These are phyloP conservation scores for Oryza glaberrima DNA, from an alignment of 176 grass and related monocot genomes.

Conservation along the genomic window DNA sequence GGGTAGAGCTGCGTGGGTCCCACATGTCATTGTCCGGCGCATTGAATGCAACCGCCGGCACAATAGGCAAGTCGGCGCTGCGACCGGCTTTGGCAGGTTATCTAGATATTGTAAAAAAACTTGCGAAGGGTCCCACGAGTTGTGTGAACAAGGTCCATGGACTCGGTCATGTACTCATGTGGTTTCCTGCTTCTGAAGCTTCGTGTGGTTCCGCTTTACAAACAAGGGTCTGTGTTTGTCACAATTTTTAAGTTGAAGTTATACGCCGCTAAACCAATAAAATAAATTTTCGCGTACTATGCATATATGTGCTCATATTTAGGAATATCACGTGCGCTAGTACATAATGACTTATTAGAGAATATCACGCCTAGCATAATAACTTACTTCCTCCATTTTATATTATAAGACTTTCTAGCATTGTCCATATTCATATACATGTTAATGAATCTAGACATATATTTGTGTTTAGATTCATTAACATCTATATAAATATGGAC, in stretches of 20 bases:
- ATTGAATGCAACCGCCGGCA: background rate
- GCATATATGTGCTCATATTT: too few species aligned
- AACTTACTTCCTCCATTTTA: too few species aligned
- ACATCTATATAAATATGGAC: too few species aligned
- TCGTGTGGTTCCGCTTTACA: background rate
- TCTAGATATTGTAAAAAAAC: constrained; percentile 4
- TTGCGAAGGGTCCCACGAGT: background rate
- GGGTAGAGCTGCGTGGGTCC: accelerated
- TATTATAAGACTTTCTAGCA: too few species aligned
- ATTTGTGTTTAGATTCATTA: too few species aligned
- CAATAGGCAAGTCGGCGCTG: constrained; percentile 1
- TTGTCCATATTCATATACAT: too few species aligned
- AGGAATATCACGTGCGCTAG: too few species aligned
- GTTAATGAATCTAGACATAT: too few species aligned
- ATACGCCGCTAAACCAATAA: too few species aligned
- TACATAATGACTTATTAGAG: too few species aligned
- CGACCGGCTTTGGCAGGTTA: background rate
- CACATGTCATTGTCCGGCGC: background rate
- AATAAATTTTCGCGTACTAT: too few species aligned
- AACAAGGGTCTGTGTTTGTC: background rate
- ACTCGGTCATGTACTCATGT: background rate
- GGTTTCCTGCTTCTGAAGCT: background rate
- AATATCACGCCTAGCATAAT: too few species aligned
- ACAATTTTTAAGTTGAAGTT: background rate
- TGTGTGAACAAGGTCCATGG: background rate